A percentile compares a stretch with the other conserved stretches of the same genome.
Conservation (phyloP, 805 yeast species). For the Zygosaccharomyces bisporus region DNA sequence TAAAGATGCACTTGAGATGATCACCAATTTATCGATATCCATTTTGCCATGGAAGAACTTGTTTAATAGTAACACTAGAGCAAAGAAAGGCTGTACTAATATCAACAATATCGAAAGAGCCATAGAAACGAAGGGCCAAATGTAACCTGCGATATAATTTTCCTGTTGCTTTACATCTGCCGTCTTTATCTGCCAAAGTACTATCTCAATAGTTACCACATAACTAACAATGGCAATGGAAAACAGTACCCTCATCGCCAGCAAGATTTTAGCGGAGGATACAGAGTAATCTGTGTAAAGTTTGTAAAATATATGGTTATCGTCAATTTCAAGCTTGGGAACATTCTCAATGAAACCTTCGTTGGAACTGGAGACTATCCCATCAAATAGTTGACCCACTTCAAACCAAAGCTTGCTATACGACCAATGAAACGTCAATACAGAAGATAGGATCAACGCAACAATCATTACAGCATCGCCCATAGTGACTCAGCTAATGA, state of each 20-base stretch:
- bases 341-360: conserved; percentile 7
- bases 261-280: conserved; percentile 23
- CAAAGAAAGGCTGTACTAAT: conserved; percentile 32
- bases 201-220: conserved; percentile 31
- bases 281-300: conserved; percentile 33
- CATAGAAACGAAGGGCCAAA: conserved; percentile 32
- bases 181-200: conserved; percentile 32
- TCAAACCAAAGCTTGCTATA: conserved; percentile 14
- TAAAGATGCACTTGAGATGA: conserved; percentile 20
- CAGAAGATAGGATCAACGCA: conserved; percentile 6
- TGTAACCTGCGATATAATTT: conserved; percentile 20
- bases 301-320: conserved; percentile 25
- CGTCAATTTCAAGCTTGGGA: conserved; percentile 14
- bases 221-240: conserved; percentile 30
- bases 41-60: conserved; percentile 32
- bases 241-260: conserved; percentile 25
- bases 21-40: conserved; percentile 22
- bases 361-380: conserved; percentile 14
- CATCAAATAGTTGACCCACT: conserved; percentile 25
- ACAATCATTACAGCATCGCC: conserved; percentile 14
- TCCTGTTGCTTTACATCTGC: conserved; percentile 21
- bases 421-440: conserved; percentile 12
- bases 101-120: conserved; percentile 24
- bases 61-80: conserved; percentile 27
- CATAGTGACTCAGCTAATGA: conserved; percentile 7